Conservation (phyloP, 164 flowering plant species). For the Vitis riparia region DNA sequence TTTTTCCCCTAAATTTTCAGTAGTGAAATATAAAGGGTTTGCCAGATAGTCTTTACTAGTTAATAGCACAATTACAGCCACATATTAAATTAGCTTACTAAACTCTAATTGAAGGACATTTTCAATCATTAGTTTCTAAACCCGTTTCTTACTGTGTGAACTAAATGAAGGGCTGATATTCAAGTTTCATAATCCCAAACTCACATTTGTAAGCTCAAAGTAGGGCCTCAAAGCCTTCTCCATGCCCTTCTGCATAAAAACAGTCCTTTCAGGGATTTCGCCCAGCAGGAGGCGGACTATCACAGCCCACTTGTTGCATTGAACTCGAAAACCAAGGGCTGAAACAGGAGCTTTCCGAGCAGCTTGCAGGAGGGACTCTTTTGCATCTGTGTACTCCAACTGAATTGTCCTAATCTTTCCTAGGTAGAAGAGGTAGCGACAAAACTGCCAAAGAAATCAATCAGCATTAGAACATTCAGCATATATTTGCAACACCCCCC, state of each 20-base stretch:
- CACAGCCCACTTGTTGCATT: conserved; percentile 91
- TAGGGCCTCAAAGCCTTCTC: conserved; percentile 91
- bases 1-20: too few species aligned
- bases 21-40: too few species aligned
- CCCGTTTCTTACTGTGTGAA: not conserved
- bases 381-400: conserved; percentile 46
- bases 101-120: too few species aligned
- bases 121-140: too few species aligned
- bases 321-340: conserved; percentile 42
- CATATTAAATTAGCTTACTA: too few species aligned
- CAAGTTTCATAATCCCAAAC: conserved; percentile 20
- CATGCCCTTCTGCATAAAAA: conserved; percentile 98
- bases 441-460: conserved; percentile 56
- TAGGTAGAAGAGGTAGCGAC: conserved; percentile 79
- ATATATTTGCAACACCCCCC: not conserved
- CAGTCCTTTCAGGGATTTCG: conserved; percentile 94
- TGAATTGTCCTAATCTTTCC: conserved; percentile 43
- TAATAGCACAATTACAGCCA: too few species aligned
- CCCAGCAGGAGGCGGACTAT: conserved; percentile 85
- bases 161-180: not conserved
- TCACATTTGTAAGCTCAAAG: conserved; percentile 96
- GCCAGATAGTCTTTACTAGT: too few species aligned
- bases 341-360: conserved; percentile 39
- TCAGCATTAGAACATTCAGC: not conserved
- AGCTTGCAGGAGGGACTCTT: conserved; percentile 41